These are phyloP conservation scores for Sphaerostilbella broomeana DNA, from an alignment of 2,329 filamentous ascomycete genomes.

Conservation along the genomic window DNA sequence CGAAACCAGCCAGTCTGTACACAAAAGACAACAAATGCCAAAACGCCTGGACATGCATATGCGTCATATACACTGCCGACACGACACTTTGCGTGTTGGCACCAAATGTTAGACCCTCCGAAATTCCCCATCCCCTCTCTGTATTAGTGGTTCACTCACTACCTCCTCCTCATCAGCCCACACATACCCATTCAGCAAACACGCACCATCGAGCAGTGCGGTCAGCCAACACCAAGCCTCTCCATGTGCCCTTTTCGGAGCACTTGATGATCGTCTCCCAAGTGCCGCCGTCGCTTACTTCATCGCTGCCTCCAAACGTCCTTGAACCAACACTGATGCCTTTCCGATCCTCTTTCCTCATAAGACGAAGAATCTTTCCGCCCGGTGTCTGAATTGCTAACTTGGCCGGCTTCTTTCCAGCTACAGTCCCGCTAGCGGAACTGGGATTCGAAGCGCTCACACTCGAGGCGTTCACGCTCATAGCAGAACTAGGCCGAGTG, in stretches of 20 bases:
- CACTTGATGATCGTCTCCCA: conserved; percentile 94
- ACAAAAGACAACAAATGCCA: conserved; percentile 4
- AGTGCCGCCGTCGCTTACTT: conserved; percentile 60
- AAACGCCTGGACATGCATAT: conserved; percentile 15
- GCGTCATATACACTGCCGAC: conserved; percentile 6
- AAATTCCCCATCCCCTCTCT: not conserved
- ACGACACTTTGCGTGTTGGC: not conserved
- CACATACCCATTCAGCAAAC: conserved; percentile 79
- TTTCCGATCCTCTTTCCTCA: conserved; percentile 68
- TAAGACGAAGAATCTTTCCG: conserved; percentile 86
- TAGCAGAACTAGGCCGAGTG: conserved; percentile 52
- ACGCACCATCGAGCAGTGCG: conserved; percentile 82
- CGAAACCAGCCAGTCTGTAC: too few relatives aligned
- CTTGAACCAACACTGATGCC: conserved; percentile 42
- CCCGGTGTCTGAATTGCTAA: conserved; percentile 89
- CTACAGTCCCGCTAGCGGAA: conserved; percentile 44
- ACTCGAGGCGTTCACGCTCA: conserved; percentile 58
- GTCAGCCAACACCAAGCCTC: conserved; percentile 75
- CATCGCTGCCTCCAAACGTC: conserved; percentile 42
- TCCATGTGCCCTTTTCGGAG: conserved; percentile 73
- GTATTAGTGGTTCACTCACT: too few relatives aligned
- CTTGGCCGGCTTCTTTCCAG: conserved; percentile 81
- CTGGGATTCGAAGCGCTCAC: conserved; percentile 52
- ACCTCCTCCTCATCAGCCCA: conserved; percentile 26
- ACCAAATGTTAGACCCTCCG: too few relatives aligned